Percentiles rank a stretch among this genome's conserved stretches.
Evolutionary conservation across 2,329 filamentous ascomycete genomes (phyloP).

Genomic region (Alternaria panax): DNA sequence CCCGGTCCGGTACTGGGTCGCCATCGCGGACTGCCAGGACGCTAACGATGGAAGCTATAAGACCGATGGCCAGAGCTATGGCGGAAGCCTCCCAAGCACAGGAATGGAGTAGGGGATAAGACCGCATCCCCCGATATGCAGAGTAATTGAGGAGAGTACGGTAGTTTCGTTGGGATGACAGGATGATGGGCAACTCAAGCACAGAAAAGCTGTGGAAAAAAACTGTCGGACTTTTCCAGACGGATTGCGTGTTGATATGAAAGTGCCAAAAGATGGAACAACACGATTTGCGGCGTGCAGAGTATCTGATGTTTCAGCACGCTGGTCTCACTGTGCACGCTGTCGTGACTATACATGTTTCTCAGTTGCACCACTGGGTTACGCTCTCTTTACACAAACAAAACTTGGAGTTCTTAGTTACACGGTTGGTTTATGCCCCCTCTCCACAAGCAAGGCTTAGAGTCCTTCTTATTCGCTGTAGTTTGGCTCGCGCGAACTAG

Average conservation of each 20-base stretch:
- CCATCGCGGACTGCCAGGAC: neutral
- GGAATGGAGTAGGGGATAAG: neutral
- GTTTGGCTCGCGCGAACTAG: neutral
- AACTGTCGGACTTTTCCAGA: no score
- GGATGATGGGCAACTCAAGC: no score
- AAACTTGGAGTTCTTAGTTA: no score
- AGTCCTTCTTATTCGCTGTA: neutral
- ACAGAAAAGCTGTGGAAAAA: neutral
- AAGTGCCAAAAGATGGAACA: no score
- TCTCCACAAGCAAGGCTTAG: neutral
- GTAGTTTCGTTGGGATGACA: no score
- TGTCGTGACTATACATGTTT: no score
- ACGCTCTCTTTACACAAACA: no score
- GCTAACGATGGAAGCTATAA: neutral
- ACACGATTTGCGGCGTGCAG: no score
- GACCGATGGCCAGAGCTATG: neutral
- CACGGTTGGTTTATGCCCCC: neutral
- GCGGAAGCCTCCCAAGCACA: neutral
- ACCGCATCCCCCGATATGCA: neutral
- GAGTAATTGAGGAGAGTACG: neutral
- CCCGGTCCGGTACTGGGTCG: constrained; percentile 1
- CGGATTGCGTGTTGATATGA: no score
- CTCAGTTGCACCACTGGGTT: no score
- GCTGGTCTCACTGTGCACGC: no score
- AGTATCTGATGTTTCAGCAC: no score